Evolutionary conservation across 2,329 filamentous ascomycete genomes (phyloP).

Genomic region (Dryadomyces sulphureus): DNA sequence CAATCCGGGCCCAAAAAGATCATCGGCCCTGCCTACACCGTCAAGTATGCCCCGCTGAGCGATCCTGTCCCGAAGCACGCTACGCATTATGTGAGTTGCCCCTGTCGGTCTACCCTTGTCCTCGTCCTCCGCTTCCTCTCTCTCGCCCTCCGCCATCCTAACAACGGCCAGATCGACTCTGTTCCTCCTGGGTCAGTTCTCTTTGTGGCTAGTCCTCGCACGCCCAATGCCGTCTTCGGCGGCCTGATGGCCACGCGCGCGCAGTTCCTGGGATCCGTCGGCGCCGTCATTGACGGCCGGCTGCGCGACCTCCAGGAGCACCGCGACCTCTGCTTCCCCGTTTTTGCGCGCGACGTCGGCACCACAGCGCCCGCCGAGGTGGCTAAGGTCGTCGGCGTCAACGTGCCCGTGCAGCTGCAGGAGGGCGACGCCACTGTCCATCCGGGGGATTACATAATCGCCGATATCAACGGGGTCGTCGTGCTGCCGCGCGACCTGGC

Average conservation of each 20-base stretch:
- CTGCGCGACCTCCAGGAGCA: slow-evolving; percentile 39
- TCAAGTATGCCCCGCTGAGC: slow-evolving; percentile 31
- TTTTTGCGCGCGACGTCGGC: slow-evolving; percentile 28
- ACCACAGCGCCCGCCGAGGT: slow-evolving; percentile 27
- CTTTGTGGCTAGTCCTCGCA: slow-evolving; percentile 33
- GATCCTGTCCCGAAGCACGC: slow-evolving; percentile 29
- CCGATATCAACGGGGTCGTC: slow-evolving; percentile 30
- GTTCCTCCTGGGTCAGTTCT: slow-evolving; percentile 30
- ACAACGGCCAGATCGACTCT: slow-evolving; percentile 26
- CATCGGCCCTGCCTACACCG: slow-evolving; percentile 38
- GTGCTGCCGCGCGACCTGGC: slow-evolving; percentile 24
- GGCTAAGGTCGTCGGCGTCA: slow-evolving; percentile 26
- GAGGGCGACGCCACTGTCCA: slow-evolving; percentile 18
- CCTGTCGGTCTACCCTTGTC: not conserved
- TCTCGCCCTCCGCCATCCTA: not conserved
- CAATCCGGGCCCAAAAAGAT: slow-evolving; percentile 36
- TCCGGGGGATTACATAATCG: slow-evolving; percentile 29
- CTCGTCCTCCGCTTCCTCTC: not conserved
- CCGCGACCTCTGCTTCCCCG: slow-evolving; percentile 29
- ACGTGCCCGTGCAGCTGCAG: slow-evolving; percentile 23
- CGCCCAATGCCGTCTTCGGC: slow-evolving; percentile 37
- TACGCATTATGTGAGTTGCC: slow-evolving; percentile 28
- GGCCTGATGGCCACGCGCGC: slow-evolving; percentile 37
- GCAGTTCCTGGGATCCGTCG: slow-evolving; percentile 26
- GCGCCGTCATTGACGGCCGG: slow-evolving; percentile 35